phyloP scores from a whole-genome alignment of 305 asterid genomes.

The Euphrasia arctica region DNA sequence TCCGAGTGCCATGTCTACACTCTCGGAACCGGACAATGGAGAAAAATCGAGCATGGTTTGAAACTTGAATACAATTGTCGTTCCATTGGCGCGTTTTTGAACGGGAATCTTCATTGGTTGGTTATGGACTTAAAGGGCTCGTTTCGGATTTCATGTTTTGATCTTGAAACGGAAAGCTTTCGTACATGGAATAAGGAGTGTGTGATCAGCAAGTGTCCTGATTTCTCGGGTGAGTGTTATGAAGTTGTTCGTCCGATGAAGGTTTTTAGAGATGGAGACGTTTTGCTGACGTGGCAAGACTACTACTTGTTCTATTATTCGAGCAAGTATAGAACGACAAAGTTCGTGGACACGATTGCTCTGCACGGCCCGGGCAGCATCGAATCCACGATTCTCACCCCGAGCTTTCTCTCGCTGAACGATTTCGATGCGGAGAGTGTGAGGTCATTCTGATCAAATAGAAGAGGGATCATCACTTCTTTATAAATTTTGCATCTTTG shows the following conservation, averaged over 20 bases:
- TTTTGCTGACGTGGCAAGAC: constrained; percentile 7
- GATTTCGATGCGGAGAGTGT: not conserved
- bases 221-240: constrained; percentile 9
- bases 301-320: not conserved
- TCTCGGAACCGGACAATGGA: constrained; percentile 46
- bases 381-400: not conserved
- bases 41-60: constrained; percentile 20
- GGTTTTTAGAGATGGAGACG: constrained; percentile 42
- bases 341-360: not conserved
- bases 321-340: not conserved
- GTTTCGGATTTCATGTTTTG: constrained; percentile 19
- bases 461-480: no score
- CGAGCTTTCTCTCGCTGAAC: not conserved
- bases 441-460: not conserved
- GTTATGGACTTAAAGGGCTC: constrained; percentile 11
- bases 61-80: constrained; percentile 19
- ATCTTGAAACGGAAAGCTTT: constrained; percentile 48
- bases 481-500: no score
- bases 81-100: constrained; percentile 24
- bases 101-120: constrained; percentile 54
- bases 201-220: constrained; percentile 25
- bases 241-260: constrained; percentile 33
- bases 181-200: constrained; percentile 22
- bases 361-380: not conserved
- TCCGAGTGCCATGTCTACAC: constrained; percentile 39